Evolutionary conservation across 2,329 filamentous ascomycete genomes (phyloP), one percentile per base, ranked within the genome.

Genomic region (Coniosporium tulheliwenetii): DNA sequence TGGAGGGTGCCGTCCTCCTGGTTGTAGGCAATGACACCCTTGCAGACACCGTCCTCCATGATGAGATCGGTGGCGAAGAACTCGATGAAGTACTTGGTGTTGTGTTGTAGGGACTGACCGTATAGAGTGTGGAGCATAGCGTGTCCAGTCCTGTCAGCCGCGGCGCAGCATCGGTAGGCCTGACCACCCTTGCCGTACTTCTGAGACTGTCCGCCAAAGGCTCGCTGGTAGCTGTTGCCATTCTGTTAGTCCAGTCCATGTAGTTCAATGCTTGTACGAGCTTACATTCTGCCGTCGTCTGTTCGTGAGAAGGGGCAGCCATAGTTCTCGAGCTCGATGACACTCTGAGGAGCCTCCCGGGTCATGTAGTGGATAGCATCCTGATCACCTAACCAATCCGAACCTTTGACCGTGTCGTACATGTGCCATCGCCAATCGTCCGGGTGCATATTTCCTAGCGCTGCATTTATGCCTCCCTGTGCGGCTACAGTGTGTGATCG

Each of bases 21-120:
- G 75, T 95, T 96, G 69, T 95, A 95, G 44, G 89, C 89, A 50
- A 96, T 73, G 51, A 96, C 84, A 76, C 91, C 91, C 52, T 87
- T 87, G 73, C 89, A 96, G 64, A 89, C 83, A 45, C 89, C 89
- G 55, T 93, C 84, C 68, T 95, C 82, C 91, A 96, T 96, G 56
- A 98, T 82, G 64, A 96, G 70, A 61, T 96, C 91, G 51, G 93
- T 75, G 54, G 87, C 91, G 63, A 96, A 98, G 74, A 87, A 96
- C 67, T 96, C 91, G 63, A 98, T 95, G 69, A 98, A 96, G 75
- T 95, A 98, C 73, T 95, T 95, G 59, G 89, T 95, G 74, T 95
- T 94, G 75, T 96, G 86, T 59, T 85, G 75, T 46, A 96, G 77
- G 41, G 87, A 95, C 70, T 95, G 89, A 55, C 91, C 91, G 67